Evolutionary conservation across 345 rosid genomes (phyloP).

Genomic region (Raphanus sativus): DNA sequence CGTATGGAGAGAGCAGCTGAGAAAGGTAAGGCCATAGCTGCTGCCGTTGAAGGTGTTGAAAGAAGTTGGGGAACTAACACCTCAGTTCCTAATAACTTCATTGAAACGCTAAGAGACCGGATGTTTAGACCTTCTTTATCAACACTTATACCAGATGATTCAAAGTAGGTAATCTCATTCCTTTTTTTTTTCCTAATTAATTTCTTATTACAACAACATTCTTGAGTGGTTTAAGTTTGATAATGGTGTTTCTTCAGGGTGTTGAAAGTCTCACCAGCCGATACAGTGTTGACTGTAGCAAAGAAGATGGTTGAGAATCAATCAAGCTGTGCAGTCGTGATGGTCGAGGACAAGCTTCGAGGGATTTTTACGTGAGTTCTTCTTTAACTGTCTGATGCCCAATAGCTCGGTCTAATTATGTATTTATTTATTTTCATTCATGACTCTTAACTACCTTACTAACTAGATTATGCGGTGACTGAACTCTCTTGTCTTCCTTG

Average conservation of each 20-base stretch:
- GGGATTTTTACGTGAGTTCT: slow-evolving; percentile 91
- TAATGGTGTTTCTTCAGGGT: slow-evolving; percentile 59
- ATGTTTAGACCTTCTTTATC: slow-evolving; percentile 94
- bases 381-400: not conserved
- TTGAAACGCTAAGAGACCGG: slow-evolving; percentile 85
- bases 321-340: slow-evolving; percentile 75
- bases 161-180: slow-evolving; percentile 95
- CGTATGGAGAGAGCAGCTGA: slow-evolving; percentile 99
- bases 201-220: not conserved
- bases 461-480: slow-evolving; percentile 10
- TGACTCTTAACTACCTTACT: slow-evolving; percentile 1
- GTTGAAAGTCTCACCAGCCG: slow-evolving; percentile 73
- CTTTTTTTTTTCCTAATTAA: not conserved
- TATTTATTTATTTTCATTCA: not conserved
- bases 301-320: slow-evolving; percentile 85
- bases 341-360: slow-evolving; percentile 66
- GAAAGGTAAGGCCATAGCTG: slow-evolving; percentile 98
- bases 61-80: slow-evolving; percentile 83
- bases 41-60: slow-evolving; percentile 99
- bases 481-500: slow-evolving; percentile 14
- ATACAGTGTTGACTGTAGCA: slow-evolving; percentile 69
- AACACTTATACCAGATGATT: slow-evolving; percentile 76
- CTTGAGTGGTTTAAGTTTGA: not conserved
- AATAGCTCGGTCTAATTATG: not conserved
- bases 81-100: slow-evolving; percentile 76